These are phyloP conservation scores for Globisporangium takayamanum DNA, from an alignment of 352 stramenopile genomes.

Conservation along the genomic window DNA sequence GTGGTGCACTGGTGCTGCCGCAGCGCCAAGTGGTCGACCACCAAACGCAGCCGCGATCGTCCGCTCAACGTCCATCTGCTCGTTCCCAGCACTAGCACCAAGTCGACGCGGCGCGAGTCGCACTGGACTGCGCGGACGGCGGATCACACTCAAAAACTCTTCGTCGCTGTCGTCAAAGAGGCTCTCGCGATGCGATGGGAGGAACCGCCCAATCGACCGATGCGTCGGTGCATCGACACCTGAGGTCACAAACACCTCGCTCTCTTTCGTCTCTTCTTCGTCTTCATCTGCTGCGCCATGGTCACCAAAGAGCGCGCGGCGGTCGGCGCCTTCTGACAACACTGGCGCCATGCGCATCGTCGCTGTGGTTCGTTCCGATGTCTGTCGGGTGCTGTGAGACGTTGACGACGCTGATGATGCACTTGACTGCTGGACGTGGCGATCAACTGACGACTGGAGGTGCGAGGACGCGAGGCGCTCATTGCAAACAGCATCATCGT, in stretches of 20 bases:
- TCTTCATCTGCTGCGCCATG: neutral
- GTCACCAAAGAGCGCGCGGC: neutral
- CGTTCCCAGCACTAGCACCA: slow-evolving; percentile 2
- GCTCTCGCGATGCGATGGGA: neutral
- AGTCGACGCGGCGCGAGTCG: neutral
- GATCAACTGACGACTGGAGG: too few relatives aligned
- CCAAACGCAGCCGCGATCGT: slow-evolving; percentile 16
- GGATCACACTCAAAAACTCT: slow-evolving; percentile 12
- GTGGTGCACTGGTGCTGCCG: neutral
- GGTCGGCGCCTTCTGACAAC: neutral
- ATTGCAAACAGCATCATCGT: too few relatives aligned
- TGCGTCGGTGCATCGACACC: neutral
- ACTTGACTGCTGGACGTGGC: too few relatives aligned
- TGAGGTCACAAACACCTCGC: neutral
- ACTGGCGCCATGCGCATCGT: neutral
- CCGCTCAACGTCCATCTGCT: slow-evolving; percentile 14
- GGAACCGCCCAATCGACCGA: slow-evolving; percentile 8
- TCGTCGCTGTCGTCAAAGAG: slow-evolving; percentile 18
- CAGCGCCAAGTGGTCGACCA: slow-evolving; percentile 4
- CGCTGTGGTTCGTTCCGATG: too few relatives aligned
- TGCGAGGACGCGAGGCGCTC: too few relatives aligned
- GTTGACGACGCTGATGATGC: too few relatives aligned
- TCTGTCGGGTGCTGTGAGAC: too few relatives aligned
- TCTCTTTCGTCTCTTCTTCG: neutral
- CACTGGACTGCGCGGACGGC: slow-evolving; percentile 5